phyloP scores from a whole-genome alignment of 2,329 filamentous ascomycete species.

The Trichoderma simmonsii region DNA sequence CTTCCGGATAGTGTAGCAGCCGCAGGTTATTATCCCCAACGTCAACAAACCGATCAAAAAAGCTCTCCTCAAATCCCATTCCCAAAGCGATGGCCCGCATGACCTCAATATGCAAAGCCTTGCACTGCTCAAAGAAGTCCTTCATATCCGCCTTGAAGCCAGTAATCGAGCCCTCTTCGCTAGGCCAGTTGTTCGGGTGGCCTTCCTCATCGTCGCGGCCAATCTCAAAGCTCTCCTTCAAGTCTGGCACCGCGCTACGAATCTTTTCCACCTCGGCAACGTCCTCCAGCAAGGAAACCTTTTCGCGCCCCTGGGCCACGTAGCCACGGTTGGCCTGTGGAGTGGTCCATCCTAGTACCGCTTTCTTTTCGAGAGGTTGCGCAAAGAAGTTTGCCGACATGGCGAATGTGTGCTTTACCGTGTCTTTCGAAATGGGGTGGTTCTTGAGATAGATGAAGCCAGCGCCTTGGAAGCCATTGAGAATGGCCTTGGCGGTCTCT shows the following conservation, averaged over 20 bases:
- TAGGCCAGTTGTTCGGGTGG: slow-evolving; percentile 75
- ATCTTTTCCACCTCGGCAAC: slow-evolving; percentile 54
- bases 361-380: slow-evolving; percentile 60
- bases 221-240: slow-evolving; percentile 66
- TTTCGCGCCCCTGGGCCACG: slow-evolving; percentile 66
- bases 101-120: slow-evolving; percentile 68
- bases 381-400: slow-evolving; percentile 69
- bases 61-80: slow-evolving; percentile 65
- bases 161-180: slow-evolving; percentile 32
- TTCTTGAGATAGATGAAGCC: slow-evolving; percentile 89
- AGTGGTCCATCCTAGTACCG: slow-evolving; percentile 66
- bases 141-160: slow-evolving; percentile 72
- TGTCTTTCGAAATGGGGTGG: slow-evolving; percentile 63
- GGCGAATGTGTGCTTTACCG: slow-evolving; percentile 60
- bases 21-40: slow-evolving; percentile 68
- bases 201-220: slow-evolving; percentile 57
- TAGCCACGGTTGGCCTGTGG: slow-evolving; percentile 73
- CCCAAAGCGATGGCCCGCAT: slow-evolving; percentile 86
- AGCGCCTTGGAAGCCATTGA: slow-evolving; percentile 76
- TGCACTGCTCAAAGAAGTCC: slow-evolving; percentile 71
- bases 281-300: slow-evolving; percentile 59
- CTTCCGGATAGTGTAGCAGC: slow-evolving; percentile 72
- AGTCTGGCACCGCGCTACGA: slow-evolving; percentile 57
- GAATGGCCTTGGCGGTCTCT: slow-evolving; percentile 66
- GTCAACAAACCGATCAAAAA: slow-evolving; percentile 74